Evolutionary conservation across 176 grass and related monocot species (phyloP), one percentile per base, ranked within the genome.

Genomic region (Triticum aestivum): DNA sequence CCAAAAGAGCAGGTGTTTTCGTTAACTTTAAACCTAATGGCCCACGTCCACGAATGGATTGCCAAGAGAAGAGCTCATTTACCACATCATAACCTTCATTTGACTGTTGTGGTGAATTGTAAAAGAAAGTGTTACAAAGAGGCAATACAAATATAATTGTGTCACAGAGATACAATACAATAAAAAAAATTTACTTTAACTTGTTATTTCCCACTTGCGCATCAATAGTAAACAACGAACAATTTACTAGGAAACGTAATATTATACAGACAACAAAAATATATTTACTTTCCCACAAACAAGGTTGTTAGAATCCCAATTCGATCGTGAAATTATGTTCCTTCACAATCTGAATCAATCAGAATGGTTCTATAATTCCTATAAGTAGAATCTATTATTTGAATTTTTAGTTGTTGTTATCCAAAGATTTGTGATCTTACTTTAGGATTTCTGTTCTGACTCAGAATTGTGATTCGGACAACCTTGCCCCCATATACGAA

Each of bases 11-110:
- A 7, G 41, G 23, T 12, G 72, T 49, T 49, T 75, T 49, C 0
- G 41, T 75, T 42, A 75, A 75, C 12, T 75, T 75, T 29, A 75
- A 44, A 75, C 72, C 72, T 45, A 75, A 18, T 75, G 72, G 72
- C 24, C 42, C 24, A 49, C 23, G 13, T 12, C 42, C 47, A 75
- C 17, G 41, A 49, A 75, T 75, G 42, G 41, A 29, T 29, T 75
- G 21, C 47, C n/a, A 14, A 75, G 72, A 75, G 27, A 75, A 75
- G 8, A 75, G 27, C 21, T 47, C 72, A 29, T 75, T 75, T 6
- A 49, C 72, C 72, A 49, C 24, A 49, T 29, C 13, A 29, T 23
- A 17, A 49, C 12, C 41, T 27, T 17, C 42, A 17, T 75, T 49
- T 75, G 72, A 74, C 15, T 49, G 11, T 24, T 75, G 72, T 24